Evolutionary conservation across 179 eudicot genomes (phyloP), one percentile per base, ranked within the genome.

Genomic region (Pouteria campechiana): DNA sequence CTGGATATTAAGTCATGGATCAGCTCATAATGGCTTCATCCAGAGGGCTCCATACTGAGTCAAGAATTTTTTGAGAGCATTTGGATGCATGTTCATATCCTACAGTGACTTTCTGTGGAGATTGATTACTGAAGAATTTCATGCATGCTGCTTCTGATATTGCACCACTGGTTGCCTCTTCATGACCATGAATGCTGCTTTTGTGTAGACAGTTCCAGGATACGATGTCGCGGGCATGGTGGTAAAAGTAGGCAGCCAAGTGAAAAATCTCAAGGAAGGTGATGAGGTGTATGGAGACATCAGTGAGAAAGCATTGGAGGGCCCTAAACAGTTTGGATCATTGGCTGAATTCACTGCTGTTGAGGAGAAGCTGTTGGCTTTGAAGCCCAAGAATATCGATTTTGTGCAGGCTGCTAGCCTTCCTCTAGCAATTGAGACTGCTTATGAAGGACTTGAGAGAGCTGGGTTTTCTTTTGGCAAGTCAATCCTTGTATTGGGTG

Each of bases 211-310:
- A 38, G 85, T 90, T 41, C 98, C 98, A 25, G 98, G 98, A 11
- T 90, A 90, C 30, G 98, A 90, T 67, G 90, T 90, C 8, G 79
- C 98, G 1, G 96, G 96, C 3, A 78, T 90, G 48, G 96, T 90
- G 43, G 94, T 86, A 20, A 90, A 90, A 41, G 88, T 90, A 25
- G 98, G 98, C 8, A 70, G 76, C 48, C 60, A 74, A 58, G 95
- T 81, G 39, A 89, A 70, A 66, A 72, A 67, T 14, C 32, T 85
- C 3, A 89, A 85, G 40, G 86, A 69, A 55, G 95, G 97, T 25
- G 97, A 89, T 35, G 95, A 86, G 68, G 93, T 90, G 0, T 86
- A 90, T 28, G 98, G 92, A 12, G 77, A 86, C 61, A 67, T 86
- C 33, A 60, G 63, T 9, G 98, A 90, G 69, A 79, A 76, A 36